These are phyloP conservation scores for Globisporangium carolinianum DNA, from an alignment of 352 stramenopile genomes.

Conservation along the genomic window DNA sequence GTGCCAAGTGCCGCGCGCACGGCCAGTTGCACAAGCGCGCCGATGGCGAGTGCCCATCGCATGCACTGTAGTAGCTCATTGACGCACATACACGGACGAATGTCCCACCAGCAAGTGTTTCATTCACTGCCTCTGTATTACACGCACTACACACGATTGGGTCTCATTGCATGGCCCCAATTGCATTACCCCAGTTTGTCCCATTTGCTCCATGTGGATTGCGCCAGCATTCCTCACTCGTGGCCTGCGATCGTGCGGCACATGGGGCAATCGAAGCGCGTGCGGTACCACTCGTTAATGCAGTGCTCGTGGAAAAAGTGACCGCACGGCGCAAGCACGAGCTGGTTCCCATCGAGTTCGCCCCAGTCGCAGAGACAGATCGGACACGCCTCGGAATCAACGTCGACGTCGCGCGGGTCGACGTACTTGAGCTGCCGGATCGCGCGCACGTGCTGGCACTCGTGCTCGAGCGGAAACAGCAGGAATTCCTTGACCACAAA, in stretches of 20 bases:
- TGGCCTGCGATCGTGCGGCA: conserved; percentile 73
- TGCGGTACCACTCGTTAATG: conserved; percentile 87
- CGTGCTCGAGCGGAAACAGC: conserved; percentile 76
- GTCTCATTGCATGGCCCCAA: too few relatives aligned
- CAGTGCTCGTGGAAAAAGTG: conserved; percentile 87
- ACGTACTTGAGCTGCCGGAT: conserved; percentile 84
- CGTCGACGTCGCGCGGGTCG: conserved; percentile 68
- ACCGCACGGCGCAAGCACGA: conserved; percentile 72
- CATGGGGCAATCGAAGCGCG: conserved; percentile 85
- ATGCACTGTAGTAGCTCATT: background rate
- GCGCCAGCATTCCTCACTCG: conserved; percentile 12
- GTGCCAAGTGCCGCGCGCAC: conserved; percentile 13
- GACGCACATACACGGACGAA: too few relatives aligned
- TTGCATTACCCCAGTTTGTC: too few relatives aligned
- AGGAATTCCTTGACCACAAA: conserved; percentile 81
- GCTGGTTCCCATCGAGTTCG: conserved; percentile 75
- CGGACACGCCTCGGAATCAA: conserved; percentile 75
- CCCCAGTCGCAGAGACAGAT: conserved; percentile 83
- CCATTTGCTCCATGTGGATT: too few relatives aligned
- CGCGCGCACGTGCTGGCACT: conserved; percentile 72
- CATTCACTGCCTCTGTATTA: too few relatives aligned
- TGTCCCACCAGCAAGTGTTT: too few relatives aligned
- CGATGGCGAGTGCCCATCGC: conserved; percentile 1
- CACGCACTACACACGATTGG: too few relatives aligned
- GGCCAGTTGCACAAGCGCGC: conserved; percentile 9